A percentile compares a stretch with the other conserved stretches of the same genome.
phyloP scores from a whole-genome alignment of 495 filamentous ascomycete species.

The Arthonia radiata region DNA sequence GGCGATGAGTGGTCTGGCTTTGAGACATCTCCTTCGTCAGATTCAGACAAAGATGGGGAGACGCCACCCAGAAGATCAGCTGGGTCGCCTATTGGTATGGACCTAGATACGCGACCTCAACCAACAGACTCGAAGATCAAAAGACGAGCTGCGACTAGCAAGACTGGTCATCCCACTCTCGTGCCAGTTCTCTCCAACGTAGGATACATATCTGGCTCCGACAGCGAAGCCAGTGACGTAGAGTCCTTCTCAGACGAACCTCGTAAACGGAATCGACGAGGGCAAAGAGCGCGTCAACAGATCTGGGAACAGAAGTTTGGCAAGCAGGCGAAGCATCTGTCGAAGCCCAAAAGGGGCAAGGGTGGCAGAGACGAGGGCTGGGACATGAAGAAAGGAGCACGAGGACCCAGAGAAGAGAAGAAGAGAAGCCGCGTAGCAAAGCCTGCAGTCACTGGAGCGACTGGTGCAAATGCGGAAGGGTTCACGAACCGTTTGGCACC shows the following conservation, averaged over 20 bases:
- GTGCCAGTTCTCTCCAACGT: too few relatives aligned
- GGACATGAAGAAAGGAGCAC: conserved; percentile 17
- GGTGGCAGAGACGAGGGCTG: conserved; percentile 22
- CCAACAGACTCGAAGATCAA: too few relatives aligned
- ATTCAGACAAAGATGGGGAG: too few relatives aligned
- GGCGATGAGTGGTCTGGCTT: too few relatives aligned
- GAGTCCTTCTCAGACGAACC: conserved; percentile 15
- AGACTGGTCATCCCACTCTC: too few relatives aligned
- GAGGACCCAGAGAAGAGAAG: conserved; percentile 17
- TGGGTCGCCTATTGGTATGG: too few relatives aligned
- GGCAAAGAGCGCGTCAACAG: conserved; percentile 62
- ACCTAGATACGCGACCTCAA: too few relatives aligned
- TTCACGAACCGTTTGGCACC: not conserved
- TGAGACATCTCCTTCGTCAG: too few relatives aligned
- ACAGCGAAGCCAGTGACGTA: conserved; percentile 13
- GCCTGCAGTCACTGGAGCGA: conserved; percentile 5
- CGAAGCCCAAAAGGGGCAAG: conserved; percentile 17
- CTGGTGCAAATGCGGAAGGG: not conserved
- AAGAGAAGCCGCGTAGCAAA: conserved; percentile 3
- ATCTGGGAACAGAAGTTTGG: conserved; percentile 90
- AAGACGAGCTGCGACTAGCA: too few relatives aligned
- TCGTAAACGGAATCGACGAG: conserved; percentile 62
- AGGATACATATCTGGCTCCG: too few relatives aligned
- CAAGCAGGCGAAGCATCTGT: conserved; percentile 45
- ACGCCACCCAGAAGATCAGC: too few relatives aligned